Base-by-base conservation (phyloP, 495 filamentous ascomycete genomes). In the Monascus purpureus region DNA sequence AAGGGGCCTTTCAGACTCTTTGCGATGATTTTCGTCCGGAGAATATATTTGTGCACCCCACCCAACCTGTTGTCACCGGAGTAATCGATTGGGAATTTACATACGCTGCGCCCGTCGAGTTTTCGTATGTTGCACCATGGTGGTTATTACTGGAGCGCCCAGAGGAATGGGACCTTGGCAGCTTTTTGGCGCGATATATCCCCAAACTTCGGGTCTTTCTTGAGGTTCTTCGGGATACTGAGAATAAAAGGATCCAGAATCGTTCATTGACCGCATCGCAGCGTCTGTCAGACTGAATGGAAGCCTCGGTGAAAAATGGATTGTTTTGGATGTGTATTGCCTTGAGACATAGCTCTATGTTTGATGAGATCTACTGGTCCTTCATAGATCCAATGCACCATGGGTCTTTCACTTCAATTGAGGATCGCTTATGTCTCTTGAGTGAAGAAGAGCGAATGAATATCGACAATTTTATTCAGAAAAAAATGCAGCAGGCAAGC, bases 1-100 rank as follows among this genome's bases (percentile, higher is more conserved):
- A 33, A 25, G 25, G 45, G 45, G 11, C 47, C 36, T 13, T 51
- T 47, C 31, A 22, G 27, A 2, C 37, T 46, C 13, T 47, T 29
- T 47, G 43, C 22, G 43, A 50, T 16, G 46, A 47, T 20, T 20
- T 47, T 24, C 29, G 32, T 6, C 46, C 37, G 1, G 33, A 31
- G 2, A 49, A 49, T 39, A 31, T 51, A n/a, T 42, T 51, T 25
- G 35, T 49, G 25, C 29, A 49, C 26, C 23, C 23, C 8, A 24
- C 36, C 25, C 29, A 25, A 13, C 37, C 35, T 16, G 25, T 32
- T 12, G 33, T 49, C 11, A 41, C 33, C 14, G 39, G 29, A 29
- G 39, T 49, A 22, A 41, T 55, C 33, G 59, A 59, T 38, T 62
- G 57, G 53, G 57, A 60, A 39, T 65, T 60, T 32, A 38, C 55